Conservation (phyloP, 108 stramenopile species). For the Hondaea fermentalgiana region DNA sequence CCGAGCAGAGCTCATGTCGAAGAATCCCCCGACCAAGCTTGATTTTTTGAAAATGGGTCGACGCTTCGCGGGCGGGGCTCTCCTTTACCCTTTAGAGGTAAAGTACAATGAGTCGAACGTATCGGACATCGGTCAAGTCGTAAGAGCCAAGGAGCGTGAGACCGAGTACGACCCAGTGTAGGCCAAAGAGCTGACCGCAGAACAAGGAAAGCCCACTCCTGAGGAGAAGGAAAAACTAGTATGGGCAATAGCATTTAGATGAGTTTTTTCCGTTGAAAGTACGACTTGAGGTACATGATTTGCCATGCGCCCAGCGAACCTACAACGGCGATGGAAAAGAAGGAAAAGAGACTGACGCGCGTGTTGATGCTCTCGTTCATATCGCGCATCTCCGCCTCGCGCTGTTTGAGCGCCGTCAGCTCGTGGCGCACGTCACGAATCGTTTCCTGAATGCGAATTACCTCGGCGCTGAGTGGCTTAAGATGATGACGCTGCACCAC, state of each 20-base stretch:
- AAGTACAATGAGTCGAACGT: no score
- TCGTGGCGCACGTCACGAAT: background rate
- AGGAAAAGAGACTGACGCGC: background rate
- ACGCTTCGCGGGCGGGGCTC: no score
- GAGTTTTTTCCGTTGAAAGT: background rate
- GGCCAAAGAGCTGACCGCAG: no score
- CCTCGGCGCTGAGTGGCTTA: background rate
- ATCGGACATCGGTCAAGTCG: no score
- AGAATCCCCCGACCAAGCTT: no score
- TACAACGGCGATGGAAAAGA: background rate
- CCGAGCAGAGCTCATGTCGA: no score
- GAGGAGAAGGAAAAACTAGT: background rate
- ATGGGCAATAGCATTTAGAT: background rate
- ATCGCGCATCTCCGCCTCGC: background rate
- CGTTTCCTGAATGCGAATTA: background rate
- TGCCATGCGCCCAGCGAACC: background rate
- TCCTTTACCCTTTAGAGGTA: no score
- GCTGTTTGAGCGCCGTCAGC: background rate
- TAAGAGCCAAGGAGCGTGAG: no score
- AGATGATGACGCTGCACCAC: background rate
- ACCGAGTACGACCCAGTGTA: no score
- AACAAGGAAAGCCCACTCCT: no score
- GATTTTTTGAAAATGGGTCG: no score
- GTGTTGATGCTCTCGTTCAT: constrained; percentile 10
- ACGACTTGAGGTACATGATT: constrained; percentile 1